Evolutionary conservation across 2,329 filamentous ascomycete genomes (phyloP), one percentile per base, ranked within the genome.

Genomic region (Ilyonectria mors-panacis): DNA sequence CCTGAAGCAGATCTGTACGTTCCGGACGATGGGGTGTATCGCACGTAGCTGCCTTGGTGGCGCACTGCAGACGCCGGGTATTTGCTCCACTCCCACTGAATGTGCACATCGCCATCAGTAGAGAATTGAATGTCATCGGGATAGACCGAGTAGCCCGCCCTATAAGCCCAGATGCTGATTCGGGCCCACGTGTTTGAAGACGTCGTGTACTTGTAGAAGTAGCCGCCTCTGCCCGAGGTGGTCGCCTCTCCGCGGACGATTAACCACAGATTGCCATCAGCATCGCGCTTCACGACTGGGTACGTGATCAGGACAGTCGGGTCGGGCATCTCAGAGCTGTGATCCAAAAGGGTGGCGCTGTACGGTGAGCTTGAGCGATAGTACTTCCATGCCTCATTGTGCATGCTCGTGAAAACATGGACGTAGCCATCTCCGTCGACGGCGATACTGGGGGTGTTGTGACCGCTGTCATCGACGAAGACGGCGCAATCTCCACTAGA

Each of bases 31-130:
- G 74, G 74, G 0, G 53, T 67, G 26, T 76, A 76, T 6, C 74
- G 71, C 2, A 73, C 54, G 60, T 76, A 76, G 15, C 73, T 75
- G 50, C 74, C 74, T 50, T 76, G 69, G 17, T 76, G 74, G 23
- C 74, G 74, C 53, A 67, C 71, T 4, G 51, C 73, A 19, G 74
- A 76, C 9, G 74, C 73, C 9, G 74, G 74, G 37, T 69, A 74
- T 54, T 76, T 75, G 64, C 67, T 69, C 74, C 74, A 76, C 44
- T 76, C 74, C 74, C 74, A 76, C 47, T 76, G 74, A 5, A 76
- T 30, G 50, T 76, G 74, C 2, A 76, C 65, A 30, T 76, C 74
- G 9, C 74, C 73, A 23, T 76, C 73, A 0, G 73, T 73, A 1
- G 74, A 75, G 45, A 76, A 76, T 42, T 66, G 68, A 23, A 76